Evolutionary conservation across 106 monocot species (phyloP).

Genomic region (Apostasia shenzhenica): DNA sequence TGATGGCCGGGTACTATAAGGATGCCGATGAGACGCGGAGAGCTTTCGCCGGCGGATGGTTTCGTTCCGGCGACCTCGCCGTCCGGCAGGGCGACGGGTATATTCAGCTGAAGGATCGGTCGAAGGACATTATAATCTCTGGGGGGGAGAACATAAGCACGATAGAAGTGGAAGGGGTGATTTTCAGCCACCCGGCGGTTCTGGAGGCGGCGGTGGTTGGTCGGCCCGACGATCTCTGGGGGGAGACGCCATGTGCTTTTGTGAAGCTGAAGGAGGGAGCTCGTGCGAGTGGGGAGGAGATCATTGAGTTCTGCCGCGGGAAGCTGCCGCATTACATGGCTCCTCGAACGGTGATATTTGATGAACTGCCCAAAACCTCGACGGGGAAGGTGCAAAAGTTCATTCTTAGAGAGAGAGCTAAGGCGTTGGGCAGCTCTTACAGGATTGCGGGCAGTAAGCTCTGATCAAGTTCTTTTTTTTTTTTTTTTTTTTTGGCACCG

Average conservation of each 20-base stretch:
- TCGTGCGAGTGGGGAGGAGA: not conserved
- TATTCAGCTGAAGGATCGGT: slow-evolving; percentile 17
- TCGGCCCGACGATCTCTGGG: slow-evolving; percentile 15
- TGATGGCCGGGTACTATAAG: slow-evolving; percentile 75
- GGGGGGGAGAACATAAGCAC: slow-evolving; percentile 26
- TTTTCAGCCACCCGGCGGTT: slow-evolving; percentile 18
- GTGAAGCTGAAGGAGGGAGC: slow-evolving; percentile 16
- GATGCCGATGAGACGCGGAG: slow-evolving; percentile 28
- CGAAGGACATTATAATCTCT: slow-evolving; percentile 20
- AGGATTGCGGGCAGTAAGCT: slow-evolving; percentile 5
- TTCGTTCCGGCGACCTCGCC: slow-evolving; percentile 17
- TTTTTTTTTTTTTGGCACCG: too few relatives aligned
- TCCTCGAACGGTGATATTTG: slow-evolving; percentile 16
- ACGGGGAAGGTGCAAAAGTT: slow-evolving; percentile 21
- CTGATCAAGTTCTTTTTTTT: not conserved
- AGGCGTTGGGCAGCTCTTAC: slow-evolving; percentile 6
- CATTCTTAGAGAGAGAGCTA: slow-evolving; percentile 20
- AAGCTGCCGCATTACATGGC: slow-evolving; percentile 26
- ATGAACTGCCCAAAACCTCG: slow-evolving; percentile 17
- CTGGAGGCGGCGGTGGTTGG: slow-evolving; percentile 19
- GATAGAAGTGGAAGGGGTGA: slow-evolving; percentile 24
- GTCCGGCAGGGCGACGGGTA: slow-evolving; percentile 19
- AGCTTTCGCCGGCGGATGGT: slow-evolving; percentile 20
- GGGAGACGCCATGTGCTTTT: slow-evolving; percentile 22
- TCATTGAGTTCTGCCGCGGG: slow-evolving; percentile 11